Evolutionary conservation across 176 grass and related monocot species (phyloP), one percentile per base, ranked within the genome.

Genomic region (Phyllostachys edulis): DNA sequence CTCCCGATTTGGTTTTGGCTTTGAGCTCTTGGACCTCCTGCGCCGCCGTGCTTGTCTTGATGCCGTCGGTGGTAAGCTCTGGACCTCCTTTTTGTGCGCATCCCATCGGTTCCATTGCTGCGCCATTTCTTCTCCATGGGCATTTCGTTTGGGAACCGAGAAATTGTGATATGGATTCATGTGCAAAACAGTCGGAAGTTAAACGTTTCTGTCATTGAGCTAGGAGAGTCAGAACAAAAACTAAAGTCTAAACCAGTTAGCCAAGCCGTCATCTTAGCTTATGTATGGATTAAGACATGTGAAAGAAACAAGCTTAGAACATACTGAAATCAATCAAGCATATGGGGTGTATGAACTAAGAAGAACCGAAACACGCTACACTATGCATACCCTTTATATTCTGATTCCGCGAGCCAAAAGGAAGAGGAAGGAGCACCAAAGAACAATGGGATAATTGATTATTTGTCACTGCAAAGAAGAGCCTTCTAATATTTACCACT

Each of bases 361-460:
- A 60, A 14, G 50, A 32, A 42, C 15, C 0, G 24, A n/a, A 63
- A 63, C n/a, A 41, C 15, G 37, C 26, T 38, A 56, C 23, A 60
- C 9, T 8, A 21, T 71, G 51, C 39, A 59, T 34, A 6, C 7
- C 80, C 15, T 24, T 41, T 59, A 4, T 34, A 34, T 17, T 21
- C 8, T 51, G n/a, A n/a, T n/a, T n/a, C n/a, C n/a, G 65, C 10
- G 21, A 60, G 54, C n/a, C 67, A 68, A 79, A 68, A 59, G 68
- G 27, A 73, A 89, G 61, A 9, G 60, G 82, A 79, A 80, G 20
- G 66, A 66, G 14, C 13, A 59, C 32, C 50, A 6, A 82, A 70
- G 59, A 65, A 80, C n/a, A n/a, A n/a, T n/a, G n/a, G n/a, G n/a
- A n/a, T n/a, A n/a, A n/a, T n/a, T n/a, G n/a, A n/a, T n/a, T n/a